Base-by-base conservation (phyloP, 2,329 filamentous ascomycete genomes). In the Colletotrichum kahawae region DNA sequence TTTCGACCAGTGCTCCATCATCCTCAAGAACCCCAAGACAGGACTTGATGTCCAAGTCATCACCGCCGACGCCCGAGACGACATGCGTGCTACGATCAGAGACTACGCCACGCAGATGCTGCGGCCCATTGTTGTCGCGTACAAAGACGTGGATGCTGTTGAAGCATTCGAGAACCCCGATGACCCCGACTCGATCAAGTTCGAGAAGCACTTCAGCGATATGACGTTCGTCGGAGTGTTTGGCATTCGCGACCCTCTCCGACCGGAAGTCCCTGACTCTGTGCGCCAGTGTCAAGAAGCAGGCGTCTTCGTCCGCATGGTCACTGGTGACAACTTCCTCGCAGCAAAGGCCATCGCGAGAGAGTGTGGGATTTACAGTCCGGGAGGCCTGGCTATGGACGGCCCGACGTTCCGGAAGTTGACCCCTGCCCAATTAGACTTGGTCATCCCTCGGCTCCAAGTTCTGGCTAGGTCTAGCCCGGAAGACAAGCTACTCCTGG, bases 301-400 rank as follows among this genome's bases (percentile, higher is more conserved):
- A 31, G 86, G 87, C 59, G 83, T 86, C 3, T 82, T 86, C 16
- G 87, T 87, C 77, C 85, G 87, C 77, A 88, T 88, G 85, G 87
- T 88, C n/a, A 87, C 87, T 3, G 86, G 85, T 18, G 85, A 87
- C 75, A 87, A 87, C 73, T 86, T 94, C 76, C 87, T 92, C 24
- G 95, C 94, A 27, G 94, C 93, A 10, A 91, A 90, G 66, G 94
- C 94, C 4, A 95, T 95, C 78, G 93, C 94, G 3, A 88, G 86
- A 10, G 92, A 95, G 74, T 95, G 94, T 77, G 94, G 94, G 65
- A 94, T 95, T 73, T 89, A 89, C 82, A 89, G 88, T 21, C 77
- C 83, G 16, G 89, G 90, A 57, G 92, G 90, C 7, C 83, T 92
- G 74, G 90, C 92, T 64, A 93, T 94, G 92, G 92, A 94, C 83